Conservation (phyloP, 495 filamentous ascomycete species). For the Aspergillus biplanus region DNA sequence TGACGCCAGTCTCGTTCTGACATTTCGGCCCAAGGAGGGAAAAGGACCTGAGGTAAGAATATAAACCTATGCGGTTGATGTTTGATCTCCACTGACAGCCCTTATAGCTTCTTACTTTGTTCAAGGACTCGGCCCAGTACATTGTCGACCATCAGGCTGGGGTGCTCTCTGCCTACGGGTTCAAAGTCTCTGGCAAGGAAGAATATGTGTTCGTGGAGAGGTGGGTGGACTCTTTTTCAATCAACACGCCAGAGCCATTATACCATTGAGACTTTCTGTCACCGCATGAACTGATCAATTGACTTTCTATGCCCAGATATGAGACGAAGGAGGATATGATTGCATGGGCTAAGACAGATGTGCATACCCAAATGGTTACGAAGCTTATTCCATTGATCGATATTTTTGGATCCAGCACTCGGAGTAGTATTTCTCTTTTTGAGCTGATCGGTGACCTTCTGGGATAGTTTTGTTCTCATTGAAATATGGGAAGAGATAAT, state of each 20-base stretch:
- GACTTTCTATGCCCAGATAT: not conserved
- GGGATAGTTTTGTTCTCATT: too few relatives aligned
- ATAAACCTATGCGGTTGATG: not conserved
- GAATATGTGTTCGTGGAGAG: conserved; percentile 6
- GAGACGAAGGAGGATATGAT: not conserved
- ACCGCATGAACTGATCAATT: too few relatives aligned
- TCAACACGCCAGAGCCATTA: too few relatives aligned
- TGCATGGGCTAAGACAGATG: not conserved
- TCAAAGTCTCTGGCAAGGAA: conserved; percentile 2
- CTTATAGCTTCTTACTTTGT: not conserved
- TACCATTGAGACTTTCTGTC: too few relatives aligned
- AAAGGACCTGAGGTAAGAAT: not conserved
- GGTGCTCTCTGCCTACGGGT: conserved; percentile 3
- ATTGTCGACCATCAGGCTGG: not conserved
- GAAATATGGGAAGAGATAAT: too few relatives aligned
- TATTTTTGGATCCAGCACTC: not conserved
- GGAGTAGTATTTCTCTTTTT: not conserved
- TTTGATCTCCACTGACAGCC: not conserved
- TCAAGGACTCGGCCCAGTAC: conserved; percentile 1
- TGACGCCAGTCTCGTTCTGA: not conserved
- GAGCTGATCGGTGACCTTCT: not conserved
- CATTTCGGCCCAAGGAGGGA: not conserved
- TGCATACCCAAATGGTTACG: not conserved
- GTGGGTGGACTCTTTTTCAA: not conserved
- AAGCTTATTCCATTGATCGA: conserved; percentile 1